Percentiles rank a stretch among this genome's conserved stretches.
Conservation (phyloP, 805 yeast species). For the Blastobotrys peoriensis region DNA sequence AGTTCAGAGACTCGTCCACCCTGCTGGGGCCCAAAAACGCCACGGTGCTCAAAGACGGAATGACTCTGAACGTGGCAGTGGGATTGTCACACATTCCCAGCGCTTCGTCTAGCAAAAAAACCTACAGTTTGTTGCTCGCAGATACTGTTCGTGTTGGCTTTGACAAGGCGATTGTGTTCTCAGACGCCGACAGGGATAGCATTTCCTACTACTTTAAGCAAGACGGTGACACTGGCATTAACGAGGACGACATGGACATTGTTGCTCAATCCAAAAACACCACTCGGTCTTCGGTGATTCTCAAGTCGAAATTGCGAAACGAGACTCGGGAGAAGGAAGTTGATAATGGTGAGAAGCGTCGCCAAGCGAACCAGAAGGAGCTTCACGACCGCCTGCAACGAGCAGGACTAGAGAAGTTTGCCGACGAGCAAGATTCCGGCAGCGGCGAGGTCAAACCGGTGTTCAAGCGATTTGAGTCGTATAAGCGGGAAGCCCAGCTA, state of each 20-base stretch:
- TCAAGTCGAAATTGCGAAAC: conserved; percentile 73
- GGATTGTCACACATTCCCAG: conserved; percentile 66
- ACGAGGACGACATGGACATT: conserved; percentile 23
- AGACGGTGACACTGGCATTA: conserved; percentile 42
- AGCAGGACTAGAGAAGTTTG: conserved; percentile 78
- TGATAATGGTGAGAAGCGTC: conserved; percentile 72
- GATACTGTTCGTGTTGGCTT: conserved; percentile 74
- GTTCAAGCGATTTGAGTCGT: conserved; percentile 92
- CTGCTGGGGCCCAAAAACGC: conserved; percentile 69
- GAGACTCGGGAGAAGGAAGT: conserved; percentile 40
- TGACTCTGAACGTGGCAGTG: conserved; percentile 66
- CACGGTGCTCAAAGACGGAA: conserved; percentile 60
- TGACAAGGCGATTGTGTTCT: conserved; percentile 56
- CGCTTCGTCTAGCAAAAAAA: conserved; percentile 36
- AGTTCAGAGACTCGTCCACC: conserved; percentile 74
- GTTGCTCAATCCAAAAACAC: conserved; percentile 23
- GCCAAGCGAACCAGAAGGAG: conserved; percentile 75
- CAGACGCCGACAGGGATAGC: conserved; percentile 72
- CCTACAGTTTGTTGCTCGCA: conserved; percentile 66
- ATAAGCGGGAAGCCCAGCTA: conserved; percentile 86
- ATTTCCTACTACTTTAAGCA: conserved; percentile 80
- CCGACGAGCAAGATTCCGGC: conserved; percentile 38
- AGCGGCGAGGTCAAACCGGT: conserved; percentile 49
- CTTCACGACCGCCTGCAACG: conserved; percentile 80
- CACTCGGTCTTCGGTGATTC: conserved; percentile 46